Conservation (phyloP, 2,329 filamentous ascomycete genomes). For the Aspergillus sp. region DNA sequence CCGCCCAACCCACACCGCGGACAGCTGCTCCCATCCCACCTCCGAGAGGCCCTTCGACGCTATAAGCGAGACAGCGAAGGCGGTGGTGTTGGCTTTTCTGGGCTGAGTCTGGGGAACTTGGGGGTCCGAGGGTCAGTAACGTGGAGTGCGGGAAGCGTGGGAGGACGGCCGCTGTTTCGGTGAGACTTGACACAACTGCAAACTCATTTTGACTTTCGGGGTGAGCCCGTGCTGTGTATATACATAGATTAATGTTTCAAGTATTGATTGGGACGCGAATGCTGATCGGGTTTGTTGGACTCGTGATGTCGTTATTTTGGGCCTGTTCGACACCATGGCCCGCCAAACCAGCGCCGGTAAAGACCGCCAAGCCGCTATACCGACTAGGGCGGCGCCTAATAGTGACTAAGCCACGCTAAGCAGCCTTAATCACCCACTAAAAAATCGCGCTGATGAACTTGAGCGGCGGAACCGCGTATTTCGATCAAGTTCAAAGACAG, state of each 20-base stretch:
- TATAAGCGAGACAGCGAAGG: conserved; percentile 51
- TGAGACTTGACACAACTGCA: conserved; percentile 17
- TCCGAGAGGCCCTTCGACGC: conserved; percentile 50
- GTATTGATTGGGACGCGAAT: background rate
- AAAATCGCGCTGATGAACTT: background rate
- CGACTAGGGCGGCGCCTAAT: background rate
- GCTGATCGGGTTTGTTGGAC: background rate
- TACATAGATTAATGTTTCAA: background rate
- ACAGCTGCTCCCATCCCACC: conserved; percentile 49
- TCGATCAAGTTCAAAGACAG: background rate
- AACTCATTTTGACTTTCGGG: background rate
- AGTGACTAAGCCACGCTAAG: background rate
- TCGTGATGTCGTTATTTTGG: conserved; percentile 1
- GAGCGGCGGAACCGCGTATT: background rate
- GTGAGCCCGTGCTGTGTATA: background rate
- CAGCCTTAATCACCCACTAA: background rate
- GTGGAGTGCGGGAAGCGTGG: conserved; percentile 42
- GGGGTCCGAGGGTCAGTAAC: conserved; percentile 45
- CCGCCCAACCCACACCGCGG: conserved; percentile 49
- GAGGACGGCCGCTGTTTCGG: conserved; percentile 46
- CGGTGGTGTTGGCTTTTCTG: conserved; percentile 49
- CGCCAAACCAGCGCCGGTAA: background rate
- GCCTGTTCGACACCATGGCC: background rate
- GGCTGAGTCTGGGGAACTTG: conserved; percentile 47
- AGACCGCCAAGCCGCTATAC: background rate